Conservation (phyloP, 75 land plant species). For the Sequoia sempervirens region DNA sequence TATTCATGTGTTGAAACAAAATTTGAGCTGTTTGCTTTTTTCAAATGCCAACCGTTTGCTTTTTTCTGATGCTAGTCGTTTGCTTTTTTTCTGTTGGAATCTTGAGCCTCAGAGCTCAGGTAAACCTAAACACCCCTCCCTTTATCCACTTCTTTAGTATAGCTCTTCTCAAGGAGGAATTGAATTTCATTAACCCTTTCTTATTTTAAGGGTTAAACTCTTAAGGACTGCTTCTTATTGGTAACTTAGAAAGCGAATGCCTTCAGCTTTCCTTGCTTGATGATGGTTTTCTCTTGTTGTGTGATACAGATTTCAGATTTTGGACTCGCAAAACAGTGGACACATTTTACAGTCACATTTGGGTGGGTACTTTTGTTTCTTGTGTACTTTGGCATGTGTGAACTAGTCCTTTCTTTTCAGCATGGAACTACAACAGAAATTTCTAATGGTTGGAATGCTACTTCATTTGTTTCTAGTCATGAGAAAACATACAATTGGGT, state of each 20-base stretch:
- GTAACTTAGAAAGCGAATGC: neutral
- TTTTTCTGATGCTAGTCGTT: too few relatives aligned
- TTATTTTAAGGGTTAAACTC: neutral
- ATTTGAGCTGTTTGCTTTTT: too few relatives aligned
- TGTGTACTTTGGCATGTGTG: neutral
- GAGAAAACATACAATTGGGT: neutral
- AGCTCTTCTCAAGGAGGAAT: neutral
- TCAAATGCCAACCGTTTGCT: too few relatives aligned
- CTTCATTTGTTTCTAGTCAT: neutral
- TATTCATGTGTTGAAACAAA: too few relatives aligned
- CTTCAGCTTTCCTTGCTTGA: neutral
- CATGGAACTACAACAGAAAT: neutral
- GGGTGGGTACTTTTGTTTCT: conserved; percentile 28
- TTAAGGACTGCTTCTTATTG: neutral
- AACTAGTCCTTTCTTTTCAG: neutral
- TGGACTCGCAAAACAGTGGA: conserved; percentile 81
- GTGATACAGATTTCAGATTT: conserved; percentile 72
- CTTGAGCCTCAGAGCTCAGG: conserved; percentile 61
- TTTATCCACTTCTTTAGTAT: too few relatives aligned
- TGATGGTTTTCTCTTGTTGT: neutral
- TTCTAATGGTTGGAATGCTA: neutral
- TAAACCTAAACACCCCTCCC: conserved; percentile 1
- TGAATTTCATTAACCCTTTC: neutral
- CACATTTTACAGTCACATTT: conserved; percentile 57
- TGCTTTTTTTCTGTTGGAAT: neutral